A percentile compares a stretch with the other conserved stretches of the same genome.
phyloP scores from a whole-genome alignment of 257 asterid genomes.

The Pogostemon cablin region DNA sequence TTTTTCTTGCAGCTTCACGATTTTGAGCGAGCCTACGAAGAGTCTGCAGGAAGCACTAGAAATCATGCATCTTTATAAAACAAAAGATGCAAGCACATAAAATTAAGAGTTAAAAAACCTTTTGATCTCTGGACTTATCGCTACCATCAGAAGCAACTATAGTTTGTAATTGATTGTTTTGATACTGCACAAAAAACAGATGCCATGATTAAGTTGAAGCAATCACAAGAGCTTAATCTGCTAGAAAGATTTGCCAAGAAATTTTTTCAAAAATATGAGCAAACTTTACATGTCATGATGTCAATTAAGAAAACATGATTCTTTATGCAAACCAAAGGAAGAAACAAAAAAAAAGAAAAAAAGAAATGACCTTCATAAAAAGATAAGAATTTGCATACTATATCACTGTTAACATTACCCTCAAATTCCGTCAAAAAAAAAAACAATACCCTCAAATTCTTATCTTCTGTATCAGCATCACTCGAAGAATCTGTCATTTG shows the following conservation, averaged over 20 bases:
- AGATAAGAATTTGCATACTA: background rate
- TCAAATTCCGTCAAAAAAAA: conserved; percentile 32
- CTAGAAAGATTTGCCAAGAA: background rate
- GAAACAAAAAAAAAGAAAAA: background rate
- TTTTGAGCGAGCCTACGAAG: conserved; percentile 99
- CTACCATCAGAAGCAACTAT: conserved; percentile 90
- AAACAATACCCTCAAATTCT: conserved; percentile 58
- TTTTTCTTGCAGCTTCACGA: conserved; percentile 98
- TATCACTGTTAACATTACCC: conserved; percentile 46
- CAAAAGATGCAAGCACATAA: background rate
- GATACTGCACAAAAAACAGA: conserved; percentile 55
- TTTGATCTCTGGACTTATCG: conserved; percentile 94
- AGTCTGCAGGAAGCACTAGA: conserved; percentile 43
- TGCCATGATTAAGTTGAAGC: conserved; percentile 25
- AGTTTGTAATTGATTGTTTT: conserved; percentile 52
- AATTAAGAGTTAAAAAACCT: conserved; percentile 50
- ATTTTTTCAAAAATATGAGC: too few species aligned
- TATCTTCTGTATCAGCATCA: conserved; percentile 95
- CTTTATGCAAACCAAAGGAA: background rate
- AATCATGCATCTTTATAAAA: conserved; percentile 29
- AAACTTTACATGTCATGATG: background rate
- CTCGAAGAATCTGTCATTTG: conserved; percentile 87
- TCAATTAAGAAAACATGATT: background rate
- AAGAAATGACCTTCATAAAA: background rate
- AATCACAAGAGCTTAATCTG: conserved; percentile 19